Percentiles rank a stretch among this genome's conserved stretches.
Conservation (phyloP, 2,329 filamentous ascomycete species). For the Monosporascus sp. region DNA sequence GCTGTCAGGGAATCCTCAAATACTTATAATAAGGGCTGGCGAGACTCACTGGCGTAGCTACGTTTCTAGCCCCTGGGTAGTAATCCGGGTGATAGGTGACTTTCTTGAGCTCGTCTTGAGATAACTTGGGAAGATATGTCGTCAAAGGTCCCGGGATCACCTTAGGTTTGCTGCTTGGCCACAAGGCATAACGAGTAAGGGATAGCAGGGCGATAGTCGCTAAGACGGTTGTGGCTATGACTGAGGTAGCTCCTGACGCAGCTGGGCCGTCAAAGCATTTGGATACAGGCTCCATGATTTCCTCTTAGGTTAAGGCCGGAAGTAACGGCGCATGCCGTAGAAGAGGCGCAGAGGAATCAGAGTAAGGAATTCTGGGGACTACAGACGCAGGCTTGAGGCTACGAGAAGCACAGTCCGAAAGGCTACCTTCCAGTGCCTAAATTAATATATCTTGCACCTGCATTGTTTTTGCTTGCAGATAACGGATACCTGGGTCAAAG, state of each 20-base stretch:
- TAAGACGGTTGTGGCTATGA: constrained; percentile 35
- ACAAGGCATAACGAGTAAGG: constrained; percentile 30
- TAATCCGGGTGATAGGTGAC: constrained; percentile 59
- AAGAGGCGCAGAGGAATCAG: no score
- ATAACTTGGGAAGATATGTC: constrained; percentile 31
- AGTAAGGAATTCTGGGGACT: no score
- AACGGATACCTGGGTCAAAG: not conserved
- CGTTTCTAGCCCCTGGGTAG: constrained; percentile 68
- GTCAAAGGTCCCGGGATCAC: constrained; percentile 40
- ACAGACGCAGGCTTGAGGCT: no score
- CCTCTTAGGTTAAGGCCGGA: not conserved
- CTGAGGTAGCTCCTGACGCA: constrained; percentile 22
- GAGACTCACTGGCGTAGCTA: constrained; percentile 54
- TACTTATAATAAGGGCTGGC: not conserved
- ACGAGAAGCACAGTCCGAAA: no score
- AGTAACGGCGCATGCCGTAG: not conserved
- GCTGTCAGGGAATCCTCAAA: not conserved
- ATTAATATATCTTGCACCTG: no score
- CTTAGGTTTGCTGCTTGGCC: constrained; percentile 31
- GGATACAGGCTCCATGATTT: constrained; percentile 24
- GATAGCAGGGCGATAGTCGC: constrained; percentile 35
- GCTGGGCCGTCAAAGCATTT: constrained; percentile 16
- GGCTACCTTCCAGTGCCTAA: no score
- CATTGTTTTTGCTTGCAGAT: not conserved
- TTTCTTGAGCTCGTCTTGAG: constrained; percentile 29